Percentiles rank a stretch among this genome's conserved stretches.
Conservation (phyloP, 2,329 filamentous ascomycete species). For the Ampelomyces quisqualis region DNA sequence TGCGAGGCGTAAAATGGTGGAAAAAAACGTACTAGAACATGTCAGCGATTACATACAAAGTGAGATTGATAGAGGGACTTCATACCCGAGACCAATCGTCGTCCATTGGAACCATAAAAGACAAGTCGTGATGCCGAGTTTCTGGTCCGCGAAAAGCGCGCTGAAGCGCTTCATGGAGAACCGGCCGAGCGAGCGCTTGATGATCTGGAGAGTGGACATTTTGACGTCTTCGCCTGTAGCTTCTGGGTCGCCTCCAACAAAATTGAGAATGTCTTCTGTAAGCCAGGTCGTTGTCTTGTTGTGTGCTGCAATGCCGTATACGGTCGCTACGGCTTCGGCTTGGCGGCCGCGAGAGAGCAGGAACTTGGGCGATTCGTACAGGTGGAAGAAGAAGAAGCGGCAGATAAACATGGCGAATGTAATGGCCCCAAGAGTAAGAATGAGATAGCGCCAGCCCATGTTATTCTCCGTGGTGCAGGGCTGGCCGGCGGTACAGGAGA, state of each 20-base stretch:
- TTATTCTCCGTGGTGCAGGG: constrained; percentile 57
- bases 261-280: constrained; percentile 66
- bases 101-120: constrained; percentile 78
- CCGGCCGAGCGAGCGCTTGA: constrained; percentile 61
- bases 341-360: constrained; percentile 75
- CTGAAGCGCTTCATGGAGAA: constrained; percentile 68
- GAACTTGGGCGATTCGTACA: constrained; percentile 85
- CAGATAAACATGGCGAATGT: constrained; percentile 76
- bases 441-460: constrained; percentile 73
- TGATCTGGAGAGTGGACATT: constrained; percentile 50
- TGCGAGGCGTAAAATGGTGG: too few species aligned
- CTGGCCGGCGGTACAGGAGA: constrained; percentile 49
- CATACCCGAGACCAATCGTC: constrained; percentile 80
- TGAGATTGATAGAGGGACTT: too few species aligned
- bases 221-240: constrained; percentile 40
- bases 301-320: constrained; percentile 74
- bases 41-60: too few species aligned
- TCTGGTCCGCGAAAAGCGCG: constrained; percentile 59
- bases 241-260: constrained; percentile 53
- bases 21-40: too few species aligned
- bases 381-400: constrained; percentile 76
- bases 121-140: constrained; percentile 51
- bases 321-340: constrained; percentile 73
- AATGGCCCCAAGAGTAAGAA: constrained; percentile 67
- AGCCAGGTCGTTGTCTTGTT: constrained; percentile 59